These are phyloP conservation scores for Fusarium praegraminearum DNA, from an alignment of 2,329 filamentous ascomycete genomes.

Conservation along the genomic window DNA sequence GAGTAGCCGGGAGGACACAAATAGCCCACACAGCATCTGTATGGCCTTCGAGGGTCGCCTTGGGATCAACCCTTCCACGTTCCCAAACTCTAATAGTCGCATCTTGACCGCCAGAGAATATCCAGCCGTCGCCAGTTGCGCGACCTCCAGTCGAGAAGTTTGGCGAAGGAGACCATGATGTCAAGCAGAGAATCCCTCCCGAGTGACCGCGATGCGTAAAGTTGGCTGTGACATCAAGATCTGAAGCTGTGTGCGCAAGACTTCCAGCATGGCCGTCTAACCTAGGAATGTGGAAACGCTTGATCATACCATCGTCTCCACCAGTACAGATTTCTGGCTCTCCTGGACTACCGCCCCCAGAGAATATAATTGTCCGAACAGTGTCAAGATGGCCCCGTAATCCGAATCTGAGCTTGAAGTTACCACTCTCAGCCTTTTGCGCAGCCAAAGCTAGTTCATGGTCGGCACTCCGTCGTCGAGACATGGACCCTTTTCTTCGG, in stretches of 20 bases:
- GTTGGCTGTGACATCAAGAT: slow-evolving; percentile 91
- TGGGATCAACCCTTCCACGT: slow-evolving; percentile 91
- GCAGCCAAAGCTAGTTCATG: slow-evolving; percentile 67
- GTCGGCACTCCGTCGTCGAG: slow-evolving; percentile 77
- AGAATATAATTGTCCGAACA: slow-evolving; percentile 95
- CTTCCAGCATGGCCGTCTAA: slow-evolving; percentile 68
- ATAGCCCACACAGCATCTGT: slow-evolving; percentile 97
- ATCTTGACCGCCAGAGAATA: slow-evolving; percentile 97
- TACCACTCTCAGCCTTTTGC: slow-evolving; percentile 75
- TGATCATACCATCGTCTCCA: slow-evolving; percentile 94
- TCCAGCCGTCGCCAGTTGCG: slow-evolving; percentile 93
- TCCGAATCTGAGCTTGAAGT: slow-evolving; percentile 93
- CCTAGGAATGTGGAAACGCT: slow-evolving; percentile 94
- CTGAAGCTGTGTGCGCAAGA: slow-evolving; percentile 70
- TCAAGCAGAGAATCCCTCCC: slow-evolving; percentile 88
- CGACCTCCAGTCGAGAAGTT: slow-evolving; percentile 91
- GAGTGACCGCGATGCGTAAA: slow-evolving; percentile 95
- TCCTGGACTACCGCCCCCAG: slow-evolving; percentile 91
- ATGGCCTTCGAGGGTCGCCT: slow-evolving; percentile 92
- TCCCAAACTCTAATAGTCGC: slow-evolving; percentile 96
- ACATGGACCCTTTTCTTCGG: slow-evolving; percentile 83
- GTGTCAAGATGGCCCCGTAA: slow-evolving; percentile 93
- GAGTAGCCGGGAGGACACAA: slow-evolving; percentile 87
- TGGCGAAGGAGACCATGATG: slow-evolving; percentile 87
- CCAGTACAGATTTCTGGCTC: slow-evolving; percentile 98